Conservation (phyloP, 768 basidiomycete species). For the Lanmaoa pseudosensibilis region DNA sequence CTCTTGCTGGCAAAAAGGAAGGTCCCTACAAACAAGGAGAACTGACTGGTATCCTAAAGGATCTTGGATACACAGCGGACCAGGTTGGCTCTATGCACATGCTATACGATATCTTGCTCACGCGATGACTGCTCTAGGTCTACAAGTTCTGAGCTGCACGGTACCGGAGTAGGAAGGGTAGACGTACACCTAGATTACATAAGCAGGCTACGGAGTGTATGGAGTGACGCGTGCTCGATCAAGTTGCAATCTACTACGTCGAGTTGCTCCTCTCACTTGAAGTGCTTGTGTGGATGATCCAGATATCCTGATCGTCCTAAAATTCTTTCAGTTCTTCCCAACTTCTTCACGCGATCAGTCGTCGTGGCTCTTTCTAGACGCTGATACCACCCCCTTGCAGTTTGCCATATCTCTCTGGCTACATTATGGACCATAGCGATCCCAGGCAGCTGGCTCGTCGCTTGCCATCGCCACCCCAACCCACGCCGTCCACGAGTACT, state of each 20-base stretch:
- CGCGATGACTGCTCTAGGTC: slow-evolving; percentile 28
- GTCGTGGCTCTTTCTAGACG: neutral
- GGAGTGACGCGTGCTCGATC: slow-evolving; percentile 31
- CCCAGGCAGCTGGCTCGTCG: slow-evolving; percentile 36
- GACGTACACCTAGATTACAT: slow-evolving; percentile 29
- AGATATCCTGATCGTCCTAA: slow-evolving; percentile 19
- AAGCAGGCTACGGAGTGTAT: slow-evolving; percentile 19
- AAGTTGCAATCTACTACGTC: slow-evolving; percentile 18
- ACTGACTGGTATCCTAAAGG: slow-evolving; percentile 79
- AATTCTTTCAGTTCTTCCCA: neutral
- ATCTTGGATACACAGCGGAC: slow-evolving; percentile 79
- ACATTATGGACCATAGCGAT: slow-evolving; percentile 50
- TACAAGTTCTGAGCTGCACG: slow-evolving; percentile 39
- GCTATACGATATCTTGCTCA: neutral
- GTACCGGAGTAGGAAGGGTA: neutral
- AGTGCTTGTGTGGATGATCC: slow-evolving; percentile 12
- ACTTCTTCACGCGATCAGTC: slow-evolving; percentile 4
- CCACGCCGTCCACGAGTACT: slow-evolving; percentile 38
- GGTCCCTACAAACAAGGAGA: slow-evolving; percentile 80
- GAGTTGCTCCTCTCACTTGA: neutral
- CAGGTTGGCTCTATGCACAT: slow-evolving; percentile 54
- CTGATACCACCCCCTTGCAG: slow-evolving; percentile 10
- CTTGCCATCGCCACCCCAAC: slow-evolving; percentile 43
- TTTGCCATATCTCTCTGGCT: neutral
- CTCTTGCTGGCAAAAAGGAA: slow-evolving; percentile 85